Conservation (phyloP, 1,139 yeast genomes). For the Lodderomyces parapsilosis region DNA sequence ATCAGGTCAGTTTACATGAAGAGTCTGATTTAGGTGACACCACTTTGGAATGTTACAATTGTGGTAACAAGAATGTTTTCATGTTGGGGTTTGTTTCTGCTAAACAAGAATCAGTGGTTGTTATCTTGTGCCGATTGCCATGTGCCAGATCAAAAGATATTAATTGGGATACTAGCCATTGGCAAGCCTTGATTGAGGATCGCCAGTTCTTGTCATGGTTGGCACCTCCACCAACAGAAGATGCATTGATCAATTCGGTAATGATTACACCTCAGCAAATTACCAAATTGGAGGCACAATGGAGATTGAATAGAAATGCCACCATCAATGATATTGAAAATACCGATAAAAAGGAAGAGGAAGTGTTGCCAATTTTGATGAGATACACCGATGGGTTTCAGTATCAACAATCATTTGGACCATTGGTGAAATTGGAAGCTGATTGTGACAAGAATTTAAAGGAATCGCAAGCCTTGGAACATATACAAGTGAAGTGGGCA, state of each 20-base stretch:
- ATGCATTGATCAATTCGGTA: slow-evolving; percentile 55
- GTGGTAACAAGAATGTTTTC: slow-evolving; percentile 82
- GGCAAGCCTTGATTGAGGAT: slow-evolving; percentile 87
- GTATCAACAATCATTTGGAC: slow-evolving; percentile 84
- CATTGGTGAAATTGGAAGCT: slow-evolving; percentile 77
- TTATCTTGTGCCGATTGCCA: slow-evolving; percentile 82
- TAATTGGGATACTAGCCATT: slow-evolving; percentile 84
- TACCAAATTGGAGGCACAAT: slow-evolving; percentile 70
- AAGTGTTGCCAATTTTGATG: slow-evolving; percentile 68
- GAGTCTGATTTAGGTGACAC: slow-evolving; percentile 86
- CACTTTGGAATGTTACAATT: slow-evolving; percentile 82
- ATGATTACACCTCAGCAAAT: slow-evolving; percentile 65
- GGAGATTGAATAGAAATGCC: slow-evolving; percentile 74
- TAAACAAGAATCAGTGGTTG: slow-evolving; percentile 83
- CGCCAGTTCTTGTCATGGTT: slow-evolving; percentile 81
- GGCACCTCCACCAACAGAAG: slow-evolving; percentile 65
- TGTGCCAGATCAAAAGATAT: slow-evolving; percentile 76
- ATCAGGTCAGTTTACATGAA: slow-evolving; percentile 70
- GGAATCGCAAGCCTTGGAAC: slow-evolving; percentile 78
- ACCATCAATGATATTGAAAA: slow-evolving; percentile 57
- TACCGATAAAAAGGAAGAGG: slow-evolving; percentile 53
- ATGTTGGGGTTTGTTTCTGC: slow-evolving; percentile 87
- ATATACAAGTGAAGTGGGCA: slow-evolving; percentile 75
- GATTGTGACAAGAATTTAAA: slow-evolving; percentile 73
- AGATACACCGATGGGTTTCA: slow-evolving; percentile 82